Evolutionary conservation across 257 asterid genomes (phyloP), one percentile per base, ranked within the genome.

Genomic region (Lantana camara): DNA sequence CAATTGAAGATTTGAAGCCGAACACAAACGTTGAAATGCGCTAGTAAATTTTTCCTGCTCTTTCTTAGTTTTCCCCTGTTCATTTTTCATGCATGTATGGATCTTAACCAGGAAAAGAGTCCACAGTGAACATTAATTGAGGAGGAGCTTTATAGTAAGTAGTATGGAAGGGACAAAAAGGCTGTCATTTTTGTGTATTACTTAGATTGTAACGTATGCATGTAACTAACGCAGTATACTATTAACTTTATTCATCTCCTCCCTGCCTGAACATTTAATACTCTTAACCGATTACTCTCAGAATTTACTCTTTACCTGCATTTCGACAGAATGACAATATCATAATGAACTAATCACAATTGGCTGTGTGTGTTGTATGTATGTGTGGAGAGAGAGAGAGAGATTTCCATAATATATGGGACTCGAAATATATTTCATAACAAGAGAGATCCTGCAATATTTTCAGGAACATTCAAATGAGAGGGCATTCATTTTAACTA

Each of bases 191-290:
- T 20, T 35, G 19, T 45, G 58, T 46, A 54, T 48, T 34, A 4
- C 21, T 22, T 38, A 38, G 45, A 16, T 52, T 59, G 63, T 52
- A 52, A 61, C 68, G 57, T 61, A 44, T 61, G 75, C 75, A 61
- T 69, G 57, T 29, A 60, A 23, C 27, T 9, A 34, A 64, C 9
- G 40, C 23, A 15, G 23, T 48, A 27, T 30, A 22, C 19, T 54
- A 10, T n/a, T 5, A 21, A 13, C 14, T 21, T 29, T 42, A 54
- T 30, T 32, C 44, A n/a, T 51, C 19, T 64, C 22, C 27, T 40
- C 22, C 27, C 69, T 49, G 35, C 40, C 32, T 13, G 35, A 40
- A 41, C 54, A 60, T 60, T 69, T 60, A 69, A 60, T 50, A 44
- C n/a, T 42, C 7, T 17, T 49, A 12, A 58, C 35, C 47, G 49